Evolutionary conservation across 768 basidiomycete species (phyloP).

Genomic region (Lentinula raphanica): DNA sequence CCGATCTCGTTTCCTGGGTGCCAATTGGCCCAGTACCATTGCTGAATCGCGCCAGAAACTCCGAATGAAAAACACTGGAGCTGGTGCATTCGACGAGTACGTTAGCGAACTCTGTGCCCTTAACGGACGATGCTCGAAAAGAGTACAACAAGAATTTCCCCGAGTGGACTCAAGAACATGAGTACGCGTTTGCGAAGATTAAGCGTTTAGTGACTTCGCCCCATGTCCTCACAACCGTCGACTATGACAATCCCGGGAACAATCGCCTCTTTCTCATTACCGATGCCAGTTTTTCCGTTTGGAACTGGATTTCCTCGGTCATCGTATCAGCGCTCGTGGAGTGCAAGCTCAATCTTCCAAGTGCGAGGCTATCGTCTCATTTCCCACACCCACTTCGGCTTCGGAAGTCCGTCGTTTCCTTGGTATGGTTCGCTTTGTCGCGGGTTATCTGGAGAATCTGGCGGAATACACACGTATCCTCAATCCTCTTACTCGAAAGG

Average conservation of each 20-base stretch:
- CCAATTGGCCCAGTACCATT: too few species aligned
- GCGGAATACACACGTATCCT: neutral
- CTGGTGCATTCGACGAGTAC: too few species aligned
- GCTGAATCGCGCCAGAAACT: too few species aligned
- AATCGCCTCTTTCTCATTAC: conserved; percentile 23
- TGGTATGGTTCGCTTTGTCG: conserved; percentile 1
- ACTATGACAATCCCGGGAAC: conserved; percentile 2
- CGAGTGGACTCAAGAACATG: neutral
- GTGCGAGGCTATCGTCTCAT: too few species aligned
- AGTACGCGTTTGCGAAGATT: conserved; percentile 14
- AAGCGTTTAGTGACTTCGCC: conserved; percentile 12
- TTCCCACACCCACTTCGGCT: neutral
- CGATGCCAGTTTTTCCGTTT: conserved; percentile 23
- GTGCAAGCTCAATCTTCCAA: too few species aligned
- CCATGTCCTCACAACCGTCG: conserved; percentile 16
- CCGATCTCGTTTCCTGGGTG: too few species aligned
- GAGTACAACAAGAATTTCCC: neutral
- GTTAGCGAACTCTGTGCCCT: too few species aligned
- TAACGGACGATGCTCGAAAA: neutral
- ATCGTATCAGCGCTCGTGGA: too few species aligned
- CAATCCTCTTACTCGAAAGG: neutral
- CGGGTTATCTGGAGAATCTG: neutral
- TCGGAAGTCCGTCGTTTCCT: neutral
- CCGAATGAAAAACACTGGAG: too few species aligned
- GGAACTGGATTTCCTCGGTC: too few species aligned